Base-by-base conservation (phyloP, 2,329 filamentous ascomycete species). In the Xylaria sp. region DNA sequence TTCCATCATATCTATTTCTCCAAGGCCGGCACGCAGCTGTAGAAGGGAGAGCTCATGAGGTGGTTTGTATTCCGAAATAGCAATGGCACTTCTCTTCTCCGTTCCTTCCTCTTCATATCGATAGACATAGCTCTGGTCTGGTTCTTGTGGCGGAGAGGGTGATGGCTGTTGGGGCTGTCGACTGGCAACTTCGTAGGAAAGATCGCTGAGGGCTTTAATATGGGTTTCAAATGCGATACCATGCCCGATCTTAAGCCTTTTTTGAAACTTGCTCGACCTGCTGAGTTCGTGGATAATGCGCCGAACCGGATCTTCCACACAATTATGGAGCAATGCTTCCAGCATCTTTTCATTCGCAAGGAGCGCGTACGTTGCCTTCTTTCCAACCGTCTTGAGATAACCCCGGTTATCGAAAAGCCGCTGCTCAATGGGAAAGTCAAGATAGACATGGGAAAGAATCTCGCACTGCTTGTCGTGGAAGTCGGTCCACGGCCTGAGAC, bases 1-100 rank as follows among this genome's bases (percentile, higher is more conserved):
- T 13, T 82, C 77, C 17, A 78, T 73, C 20, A 85, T 78, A 61
- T 82, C 73, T 74, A 83, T 82, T 1, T 74, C 67, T 17, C 78
- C 75, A 0, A 86, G 77, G 36, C 82, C 79, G 25, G 76, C 62
- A 38, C 79, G 78, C 57, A 86, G 80, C 68, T 83, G 77, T 17
- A 69, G 70, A 42, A 77, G 72, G 6, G 80, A 80, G 1, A 86
- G 71, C 69, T 85, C 84, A 69, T 84, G 78, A 0, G 81, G 83
- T 17, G 80, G 70, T 74, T 85, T 86, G 68, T 84, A 83, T 73
- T 86, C 79, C 31, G 75, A 74, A 49, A 82, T 65, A 25, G 76
- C 79, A 4, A 74, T 58, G 63, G 79, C 77, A 7, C 53, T 68
- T 59, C 55, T 59, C n/a, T 55, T n/a, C 63, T 72, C 9, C 17